Evolutionary conservation across 257 asterid species (phyloP).

Genomic region (Knoxia roxburghii): DNA sequence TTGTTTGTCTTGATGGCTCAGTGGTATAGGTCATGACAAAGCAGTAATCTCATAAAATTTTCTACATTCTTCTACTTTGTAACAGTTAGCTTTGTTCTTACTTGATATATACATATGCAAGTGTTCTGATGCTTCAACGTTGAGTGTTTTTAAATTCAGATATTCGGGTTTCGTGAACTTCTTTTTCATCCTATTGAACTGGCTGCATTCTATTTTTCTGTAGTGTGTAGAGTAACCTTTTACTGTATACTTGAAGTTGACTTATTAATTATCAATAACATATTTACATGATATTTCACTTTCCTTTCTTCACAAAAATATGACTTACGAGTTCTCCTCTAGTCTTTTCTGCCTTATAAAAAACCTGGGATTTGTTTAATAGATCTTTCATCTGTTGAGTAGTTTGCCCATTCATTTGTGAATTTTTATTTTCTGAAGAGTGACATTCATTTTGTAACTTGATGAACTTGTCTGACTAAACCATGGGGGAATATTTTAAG

Average conservation of each 20-base stretch:
- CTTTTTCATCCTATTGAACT: too few species aligned
- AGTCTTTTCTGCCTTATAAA: background rate
- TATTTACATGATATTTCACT: background rate
- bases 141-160: background rate
- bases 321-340: background rate
- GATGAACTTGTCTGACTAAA: constrained; percentile 1
- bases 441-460: background rate
- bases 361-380: background rate
- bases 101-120: background rate
- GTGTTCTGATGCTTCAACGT: background rate
- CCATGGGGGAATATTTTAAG: background rate
- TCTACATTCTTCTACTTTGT: background rate
- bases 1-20: background rate
- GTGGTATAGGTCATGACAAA: background rate
- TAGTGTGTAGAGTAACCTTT: background rate
- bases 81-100: background rate
- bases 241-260: background rate
- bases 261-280: background rate
- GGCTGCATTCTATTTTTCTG: background rate
- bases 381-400: background rate
- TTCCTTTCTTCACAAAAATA: background rate
- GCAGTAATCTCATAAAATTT: background rate
- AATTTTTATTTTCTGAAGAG: background rate
- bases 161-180: background rate
- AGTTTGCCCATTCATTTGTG: background rate